Evolutionary conservation across 148 eudicot genomes (phyloP), one percentile per base, ranked within the genome.

Genomic region (Nepenthes mirabilis): DNA sequence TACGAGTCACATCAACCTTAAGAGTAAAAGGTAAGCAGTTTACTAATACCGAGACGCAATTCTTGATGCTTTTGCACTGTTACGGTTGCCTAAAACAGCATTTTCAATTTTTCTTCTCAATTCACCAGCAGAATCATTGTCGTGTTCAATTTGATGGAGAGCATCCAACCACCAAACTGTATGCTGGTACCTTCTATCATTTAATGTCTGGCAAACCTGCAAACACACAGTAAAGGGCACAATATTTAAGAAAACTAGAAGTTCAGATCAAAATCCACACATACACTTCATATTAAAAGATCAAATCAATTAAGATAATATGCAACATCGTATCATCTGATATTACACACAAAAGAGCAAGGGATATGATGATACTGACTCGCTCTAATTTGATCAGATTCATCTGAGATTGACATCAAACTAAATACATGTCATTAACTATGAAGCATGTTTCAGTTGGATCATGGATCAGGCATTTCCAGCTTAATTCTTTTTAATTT

Each of bases 81-180:
- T 85, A 57, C 74, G 72, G 60, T 67, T 88, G 55, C 77, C 77
- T 37, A 82, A 78, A 58, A 88, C 73, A 62, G 90, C 88, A 78
- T 82, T 86, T 68, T 74, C 95, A 51, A 91, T 82, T 80, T 80
- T 91, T 64, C 69, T 68, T 37, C 73, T 72, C 71, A 91, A 70
- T 55, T 82, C 88, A 66, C 55, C 49, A 35, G 75, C 68, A 47
- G 76, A 65, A 53, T 91, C 96, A 56, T 70, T 72, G 40, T 85
- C 69, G 65, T 81, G 83, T 56, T 91, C 89, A 65, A 85, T 81
- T 47, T 65, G 70, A 64, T 81, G 76, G 37, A 91, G 83, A 65
- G 87, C 79, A 58, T 79, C 95, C 58, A 83, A 68, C 97, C 97
- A 91, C 97, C 97, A 91, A 55, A 75, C 64, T 36, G 75, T 52